phyloP scores from a whole-genome alignment of 495 filamentous ascomycete genomes.

The Penicillium antarcticum region DNA sequence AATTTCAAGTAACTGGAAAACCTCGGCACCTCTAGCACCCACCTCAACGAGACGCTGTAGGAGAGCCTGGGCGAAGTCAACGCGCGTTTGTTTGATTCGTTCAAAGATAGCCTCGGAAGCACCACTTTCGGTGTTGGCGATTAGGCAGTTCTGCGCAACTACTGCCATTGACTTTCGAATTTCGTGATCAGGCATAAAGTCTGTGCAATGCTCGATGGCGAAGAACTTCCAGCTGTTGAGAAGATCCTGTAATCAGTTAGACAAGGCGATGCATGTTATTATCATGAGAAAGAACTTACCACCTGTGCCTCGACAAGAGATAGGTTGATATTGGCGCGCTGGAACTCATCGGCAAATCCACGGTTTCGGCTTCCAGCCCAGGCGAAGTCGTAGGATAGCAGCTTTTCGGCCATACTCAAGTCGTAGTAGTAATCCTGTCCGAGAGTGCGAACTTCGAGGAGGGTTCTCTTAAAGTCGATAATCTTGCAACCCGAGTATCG shows the following conservation, averaged over 20 bases:
- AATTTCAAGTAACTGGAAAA: constrained; percentile 58
- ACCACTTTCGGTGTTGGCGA: constrained; percentile 61
- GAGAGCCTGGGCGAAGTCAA: constrained; percentile 72
- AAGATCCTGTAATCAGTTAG: constrained; percentile 52
- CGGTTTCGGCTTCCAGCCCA: constrained; percentile 67
- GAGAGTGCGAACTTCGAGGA: constrained; percentile 56
- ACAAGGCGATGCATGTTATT: not conserved
- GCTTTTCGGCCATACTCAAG: constrained; percentile 62
- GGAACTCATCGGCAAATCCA: constrained; percentile 78
- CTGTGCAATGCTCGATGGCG: constrained; percentile 74
- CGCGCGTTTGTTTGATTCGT: constrained; percentile 63
- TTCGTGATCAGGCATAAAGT: constrained; percentile 56
- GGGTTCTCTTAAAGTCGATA: constrained; percentile 72
- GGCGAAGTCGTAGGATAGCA: constrained; percentile 70
- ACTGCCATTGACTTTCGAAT: constrained; percentile 64
- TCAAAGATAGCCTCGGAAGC: constrained; percentile 71
- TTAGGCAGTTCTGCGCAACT: constrained; percentile 70
- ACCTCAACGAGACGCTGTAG: constrained; percentile 69
- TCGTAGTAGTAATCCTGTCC: constrained; percentile 82
- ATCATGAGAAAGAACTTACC: constrained; percentile 48
- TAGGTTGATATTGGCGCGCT: constrained; percentile 82
- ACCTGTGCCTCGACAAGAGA: constrained; percentile 89
- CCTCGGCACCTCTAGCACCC: constrained; percentile 55
- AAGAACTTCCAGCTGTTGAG: constrained; percentile 88
- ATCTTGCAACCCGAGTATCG: constrained; percentile 69